Evolutionary conservation across 202 grass and related monocot genomes (phyloP).

Genomic region (Setaria italica): DNA sequence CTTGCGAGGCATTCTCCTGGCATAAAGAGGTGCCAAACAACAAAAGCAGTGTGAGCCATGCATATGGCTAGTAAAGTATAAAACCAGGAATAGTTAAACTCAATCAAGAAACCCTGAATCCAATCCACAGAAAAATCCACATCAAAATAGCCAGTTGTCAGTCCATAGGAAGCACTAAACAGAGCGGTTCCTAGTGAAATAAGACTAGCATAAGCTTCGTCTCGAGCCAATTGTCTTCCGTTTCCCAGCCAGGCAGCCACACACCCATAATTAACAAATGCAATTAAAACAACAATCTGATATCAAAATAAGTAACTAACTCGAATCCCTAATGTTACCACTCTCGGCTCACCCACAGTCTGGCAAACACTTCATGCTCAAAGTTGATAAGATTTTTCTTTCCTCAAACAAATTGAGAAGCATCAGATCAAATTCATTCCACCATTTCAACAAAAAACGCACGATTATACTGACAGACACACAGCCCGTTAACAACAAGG

Average conservation of each 20-base stretch:
- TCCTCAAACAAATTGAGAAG: neutral
- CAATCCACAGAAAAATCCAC: neutral
- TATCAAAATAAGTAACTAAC: neutral
- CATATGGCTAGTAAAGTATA: neutral
- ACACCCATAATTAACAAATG: neutral
- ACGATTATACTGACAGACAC: neutral
- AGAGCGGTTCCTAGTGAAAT: neutral
- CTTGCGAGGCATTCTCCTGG: conserved; percentile 87
- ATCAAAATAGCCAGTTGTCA: neutral
- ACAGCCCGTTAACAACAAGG: neutral
- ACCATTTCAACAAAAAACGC: neutral
- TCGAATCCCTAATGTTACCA: neutral
- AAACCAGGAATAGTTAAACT: neutral
- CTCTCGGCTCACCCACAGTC: neutral
- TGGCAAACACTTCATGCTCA: neutral
- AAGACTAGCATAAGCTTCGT: neutral
- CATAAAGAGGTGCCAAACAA: conserved; percentile 15
- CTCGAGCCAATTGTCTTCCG: neutral
- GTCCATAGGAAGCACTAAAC: neutral
- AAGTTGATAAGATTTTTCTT: neutral
- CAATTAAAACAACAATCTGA: neutral
- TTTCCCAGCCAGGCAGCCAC: neutral
- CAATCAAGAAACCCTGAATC: neutral
- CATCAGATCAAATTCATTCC: neutral
- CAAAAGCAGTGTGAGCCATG: neutral